These are phyloP conservation scores for Colletotrichum orchidophilum DNA, from an alignment of 2,329 filamentous ascomycete genomes.

Conservation along the genomic window DNA sequence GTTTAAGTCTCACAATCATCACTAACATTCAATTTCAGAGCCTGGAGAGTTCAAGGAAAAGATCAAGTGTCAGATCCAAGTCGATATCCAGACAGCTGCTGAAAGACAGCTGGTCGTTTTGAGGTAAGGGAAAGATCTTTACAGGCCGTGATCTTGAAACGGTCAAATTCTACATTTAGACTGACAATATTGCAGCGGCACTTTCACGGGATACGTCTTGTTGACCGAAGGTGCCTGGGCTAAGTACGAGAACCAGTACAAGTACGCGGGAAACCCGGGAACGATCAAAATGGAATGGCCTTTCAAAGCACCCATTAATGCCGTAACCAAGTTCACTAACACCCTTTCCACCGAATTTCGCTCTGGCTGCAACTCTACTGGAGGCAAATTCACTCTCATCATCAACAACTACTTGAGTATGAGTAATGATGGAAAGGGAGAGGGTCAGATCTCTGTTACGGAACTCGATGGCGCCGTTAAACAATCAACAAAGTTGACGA, in stretches of 20 bases:
- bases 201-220: neutral
- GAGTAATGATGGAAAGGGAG: neutral
- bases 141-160: neutral
- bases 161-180: neutral
- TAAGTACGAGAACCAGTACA: constrained; percentile 9
- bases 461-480: neutral
- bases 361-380: constrained; percentile 1
- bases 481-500: neutral
- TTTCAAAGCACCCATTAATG: neutral
- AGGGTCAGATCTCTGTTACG: neutral
- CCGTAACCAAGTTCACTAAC: neutral
- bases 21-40: neutral
- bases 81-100: neutral
- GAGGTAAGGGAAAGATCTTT: neutral
- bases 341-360: neutral
- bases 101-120: neutral
- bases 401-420: neutral
- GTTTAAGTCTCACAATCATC: neutral
- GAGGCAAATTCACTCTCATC: neutral
- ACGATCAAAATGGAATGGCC: neutral
- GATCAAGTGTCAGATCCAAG: neutral
- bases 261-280: neutral
- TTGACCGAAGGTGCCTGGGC: constrained; percentile 1
- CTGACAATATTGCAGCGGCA: neutral
- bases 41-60: neutral